Percentiles rank a stretch among this genome's conserved stretches.
Evolutionary conservation across 2,329 filamentous ascomycete genomes (phyloP).

Genomic region (Madurella fahalii): DNA sequence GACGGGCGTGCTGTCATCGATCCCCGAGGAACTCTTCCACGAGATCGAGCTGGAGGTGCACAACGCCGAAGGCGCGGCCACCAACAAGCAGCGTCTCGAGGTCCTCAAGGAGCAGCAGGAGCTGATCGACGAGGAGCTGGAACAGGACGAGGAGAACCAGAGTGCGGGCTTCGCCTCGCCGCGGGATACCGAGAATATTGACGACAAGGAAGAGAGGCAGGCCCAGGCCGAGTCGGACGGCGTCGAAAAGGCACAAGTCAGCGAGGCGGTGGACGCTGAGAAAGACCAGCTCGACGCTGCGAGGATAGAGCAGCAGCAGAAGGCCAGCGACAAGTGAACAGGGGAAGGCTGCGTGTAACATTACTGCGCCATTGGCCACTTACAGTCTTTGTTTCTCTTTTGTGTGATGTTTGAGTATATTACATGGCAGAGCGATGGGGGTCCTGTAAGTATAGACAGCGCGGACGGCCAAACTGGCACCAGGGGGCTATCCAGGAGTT

Average conservation of each 20-base stretch:
- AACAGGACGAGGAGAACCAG: slow-evolving; percentile 80
- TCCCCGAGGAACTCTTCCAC: slow-evolving; percentile 97
- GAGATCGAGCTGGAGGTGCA: slow-evolving; percentile 98
- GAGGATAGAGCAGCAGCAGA: slow-evolving; percentile 34
- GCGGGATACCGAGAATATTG: slow-evolving; percentile 86
- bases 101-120: slow-evolving; percentile 98
- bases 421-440: slow-evolving; percentile 6
- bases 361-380: not conserved
- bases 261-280: slow-evolving; percentile 54
- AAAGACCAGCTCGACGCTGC: slow-evolving; percentile 46
- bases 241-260: slow-evolving; percentile 45
- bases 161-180: slow-evolving; percentile 69
- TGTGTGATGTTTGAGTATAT: slow-evolving; percentile 4
- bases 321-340: slow-evolving; percentile 14
- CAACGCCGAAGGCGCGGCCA: slow-evolving; percentile 92
- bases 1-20: slow-evolving; percentile 85
- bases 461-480: slow-evolving; percentile 1
- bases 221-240: slow-evolving; percentile 45
- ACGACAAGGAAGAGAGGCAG: slow-evolving; percentile 80
- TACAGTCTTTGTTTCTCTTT: slow-evolving; percentile 5
- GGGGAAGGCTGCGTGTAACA: slow-evolving; percentile 2
- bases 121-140: slow-evolving; percentile 93
- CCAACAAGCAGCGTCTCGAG: slow-evolving; percentile 98
- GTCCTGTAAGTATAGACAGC: slow-evolving; percentile 7
- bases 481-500: not conserved